Evolutionary conservation across 352 stramenopile genomes (phyloP), one percentile per base, ranked within the genome.

Genomic region (Phytophthora kernoviae): DNA sequence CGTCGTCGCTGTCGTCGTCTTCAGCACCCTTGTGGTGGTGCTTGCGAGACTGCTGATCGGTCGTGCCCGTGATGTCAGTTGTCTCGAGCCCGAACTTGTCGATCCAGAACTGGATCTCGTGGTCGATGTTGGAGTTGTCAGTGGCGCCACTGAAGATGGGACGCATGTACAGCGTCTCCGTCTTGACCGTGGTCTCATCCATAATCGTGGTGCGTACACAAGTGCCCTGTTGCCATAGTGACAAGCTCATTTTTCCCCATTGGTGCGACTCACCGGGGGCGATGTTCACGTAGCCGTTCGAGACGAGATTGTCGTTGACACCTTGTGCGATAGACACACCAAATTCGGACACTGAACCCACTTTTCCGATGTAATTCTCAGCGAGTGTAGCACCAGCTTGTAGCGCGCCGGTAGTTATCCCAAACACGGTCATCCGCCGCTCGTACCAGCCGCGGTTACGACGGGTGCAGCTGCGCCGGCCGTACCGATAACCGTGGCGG

Each of bases 41-140:
- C 27, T 9, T 30, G 14, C 22, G 30, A 17, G 37, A 27, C 40
- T 69, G 54, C 49, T 54, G 36, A 11, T 69, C 54, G 9, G 59
- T 45, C 54, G 49, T 63, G 5, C 44, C 65, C 24, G 54, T 30
- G 24, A 30, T 30, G 3, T 52, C 20, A 70, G 44, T 43, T 7
- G 57, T 62, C 50, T 82, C 70, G 1, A 70, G 64, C 10, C 68
- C 73, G 30, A 64, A 73, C 56, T 75, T 83, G 47, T 84, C 56
- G 46, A 84, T 68, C 72, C 77, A 83, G 43, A 51, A 75, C 62
- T 83, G 69, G 44, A 84, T 81, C 24, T 77, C 48, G 54, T 86
- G 70, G 39, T 70, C 65, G 39, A 72, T 60, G 58, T 78, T 78
- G 4, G 62, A 78, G 41, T 72, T 72, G 58, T 73, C 62, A 2